Conservation (phyloP, 208 protist species). For the Leishmania major region DNA sequence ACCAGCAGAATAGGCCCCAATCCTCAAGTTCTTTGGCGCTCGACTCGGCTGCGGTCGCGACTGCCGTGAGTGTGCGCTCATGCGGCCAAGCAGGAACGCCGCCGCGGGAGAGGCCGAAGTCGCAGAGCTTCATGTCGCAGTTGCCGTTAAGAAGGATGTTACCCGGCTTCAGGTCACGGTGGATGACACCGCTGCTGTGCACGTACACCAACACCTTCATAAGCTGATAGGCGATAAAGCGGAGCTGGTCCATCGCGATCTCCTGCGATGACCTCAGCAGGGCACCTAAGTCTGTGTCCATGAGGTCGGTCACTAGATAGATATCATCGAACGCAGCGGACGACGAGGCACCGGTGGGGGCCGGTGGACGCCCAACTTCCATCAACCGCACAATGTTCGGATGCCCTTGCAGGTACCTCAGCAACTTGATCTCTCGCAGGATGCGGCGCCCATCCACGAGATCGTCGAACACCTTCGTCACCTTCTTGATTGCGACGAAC, state of each 20-base stretch:
- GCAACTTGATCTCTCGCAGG: slow-evolving; percentile 93
- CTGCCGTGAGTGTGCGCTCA: background rate
- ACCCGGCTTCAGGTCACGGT: slow-evolving; percentile 83
- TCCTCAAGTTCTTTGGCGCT: slow-evolving; percentile 14
- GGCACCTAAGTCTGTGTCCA: slow-evolving; percentile 96
- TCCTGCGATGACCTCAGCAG: slow-evolving; percentile 90
- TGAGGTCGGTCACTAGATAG: slow-evolving; percentile 66
- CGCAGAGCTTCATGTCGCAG: slow-evolving; percentile 71
- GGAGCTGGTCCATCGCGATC: slow-evolving; percentile 94
- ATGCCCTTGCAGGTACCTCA: slow-evolving; percentile 89
- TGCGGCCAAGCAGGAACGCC: slow-evolving; percentile 30
- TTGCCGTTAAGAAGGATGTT: slow-evolving; percentile 75
- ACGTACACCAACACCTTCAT: slow-evolving; percentile 77
- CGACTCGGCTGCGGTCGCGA: background rate
- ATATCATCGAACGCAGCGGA: slow-evolving; percentile 86
- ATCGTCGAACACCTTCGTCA: slow-evolving; percentile 92
- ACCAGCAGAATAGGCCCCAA: slow-evolving; percentile 36
- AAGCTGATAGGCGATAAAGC: slow-evolving; percentile 96
- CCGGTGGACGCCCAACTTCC: slow-evolving; percentile 90
- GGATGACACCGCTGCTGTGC: slow-evolving; percentile 71
- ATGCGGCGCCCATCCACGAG: slow-evolving; percentile 94
- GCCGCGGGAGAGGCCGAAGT: slow-evolving; percentile 77
- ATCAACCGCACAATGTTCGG: slow-evolving; percentile 89
- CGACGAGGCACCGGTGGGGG: slow-evolving; percentile 45
- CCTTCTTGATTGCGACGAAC: slow-evolving; percentile 97